Percentiles rank a stretch among this genome's conserved stretches.
Evolutionary conservation across 305 asterid species (phyloP).

Genomic region (Fraxinus paxiana): DNA sequence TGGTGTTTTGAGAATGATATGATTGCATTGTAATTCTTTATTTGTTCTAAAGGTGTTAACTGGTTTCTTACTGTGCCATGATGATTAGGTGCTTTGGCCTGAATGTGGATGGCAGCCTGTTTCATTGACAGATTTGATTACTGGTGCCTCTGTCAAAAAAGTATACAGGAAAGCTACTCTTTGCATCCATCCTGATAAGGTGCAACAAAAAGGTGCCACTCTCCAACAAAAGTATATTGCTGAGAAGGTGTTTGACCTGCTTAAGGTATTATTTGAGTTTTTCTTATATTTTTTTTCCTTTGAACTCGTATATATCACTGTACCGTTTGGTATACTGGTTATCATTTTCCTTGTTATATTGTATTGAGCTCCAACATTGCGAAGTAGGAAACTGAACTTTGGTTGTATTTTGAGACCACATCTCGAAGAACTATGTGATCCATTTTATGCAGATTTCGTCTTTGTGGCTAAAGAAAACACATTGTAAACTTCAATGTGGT

Average conservation of each 20-base stretch:
- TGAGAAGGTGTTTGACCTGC: constrained; percentile 95
- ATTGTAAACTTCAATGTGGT: not conserved
- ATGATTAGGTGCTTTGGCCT: constrained; percentile 92
- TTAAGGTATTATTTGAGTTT: constrained; percentile 57
- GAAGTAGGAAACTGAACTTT: not conserved
- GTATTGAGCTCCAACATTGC: constrained; percentile 1
- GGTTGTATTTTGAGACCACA: not conserved
- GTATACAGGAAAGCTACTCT: constrained; percentile 92
- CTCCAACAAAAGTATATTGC: constrained; percentile 97
- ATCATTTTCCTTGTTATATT: not conserved
- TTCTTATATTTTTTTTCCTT: not conserved
- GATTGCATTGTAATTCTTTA: not conserved
- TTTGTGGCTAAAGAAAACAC: not conserved
- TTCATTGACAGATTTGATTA: constrained; percentile 90
- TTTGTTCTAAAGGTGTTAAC: constrained; percentile 21
- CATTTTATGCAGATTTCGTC: not conserved
- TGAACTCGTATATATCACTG: not conserved
- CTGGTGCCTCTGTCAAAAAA: constrained; percentile 81
- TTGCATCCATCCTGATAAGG: constrained; percentile 98
- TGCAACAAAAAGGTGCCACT: constrained; percentile 97
- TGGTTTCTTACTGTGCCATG: constrained; percentile 10
- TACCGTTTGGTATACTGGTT: not conserved
- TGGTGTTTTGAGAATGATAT: constrained; percentile 15
- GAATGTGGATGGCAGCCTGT: constrained; percentile 99
- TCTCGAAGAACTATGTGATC: not conserved